Evolutionary conservation across 2,329 filamentous ascomycete species (phyloP), one percentile per base, ranked within the genome.

Genomic region (Botryotinia calthae): DNA sequence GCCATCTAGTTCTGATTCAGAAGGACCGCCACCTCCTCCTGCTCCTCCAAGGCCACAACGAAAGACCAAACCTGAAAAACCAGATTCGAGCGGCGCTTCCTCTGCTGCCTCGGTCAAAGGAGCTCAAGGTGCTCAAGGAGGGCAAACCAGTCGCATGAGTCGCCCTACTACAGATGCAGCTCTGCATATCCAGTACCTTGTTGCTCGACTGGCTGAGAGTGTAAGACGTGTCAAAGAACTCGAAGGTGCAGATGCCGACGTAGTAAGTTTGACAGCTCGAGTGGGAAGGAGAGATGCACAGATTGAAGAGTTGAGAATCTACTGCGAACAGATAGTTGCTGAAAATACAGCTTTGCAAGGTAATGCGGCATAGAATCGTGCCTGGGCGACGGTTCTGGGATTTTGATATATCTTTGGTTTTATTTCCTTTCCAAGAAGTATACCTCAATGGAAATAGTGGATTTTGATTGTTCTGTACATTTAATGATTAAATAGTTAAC

Each of bases 151-250:
- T 42, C 44, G 68, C 28, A n/a, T 70, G 42, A 25, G 10, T 18
- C 4, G 28, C 14, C 10, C 48, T 16, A 70, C 68, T 22, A 51
- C 31, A 40, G 18, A 70, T 51, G 31, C 58, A 28, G 42, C 42
- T 31, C 37, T 70, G 44, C 59, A 71, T n/a, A 71, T 71, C 20
- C 69, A 71, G 64, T 56, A 22, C 22, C 69, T 71, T 31, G 42
- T 40, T 66, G 46, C 69, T 34, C 58, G 10, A 16, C 69, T 71
- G 16, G 59, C 59, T 10, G 20, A 56, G 18, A 67, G 65, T 22
- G 34, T 44, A 31, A 34, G n/a, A 66, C 34, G 31, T 40, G 25
- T 56, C 25, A n/a, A 22, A 16, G 59, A 28, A 37, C 61, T 71
- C 59, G 34, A 54, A n/a, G 10, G 18, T 37, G 40, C 40, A 25